Percentiles rank a stretch among this genome's conserved stretches.
Conservation (phyloP, 805 yeast species). For the Saccharomycopsis guyanensis region DNA sequence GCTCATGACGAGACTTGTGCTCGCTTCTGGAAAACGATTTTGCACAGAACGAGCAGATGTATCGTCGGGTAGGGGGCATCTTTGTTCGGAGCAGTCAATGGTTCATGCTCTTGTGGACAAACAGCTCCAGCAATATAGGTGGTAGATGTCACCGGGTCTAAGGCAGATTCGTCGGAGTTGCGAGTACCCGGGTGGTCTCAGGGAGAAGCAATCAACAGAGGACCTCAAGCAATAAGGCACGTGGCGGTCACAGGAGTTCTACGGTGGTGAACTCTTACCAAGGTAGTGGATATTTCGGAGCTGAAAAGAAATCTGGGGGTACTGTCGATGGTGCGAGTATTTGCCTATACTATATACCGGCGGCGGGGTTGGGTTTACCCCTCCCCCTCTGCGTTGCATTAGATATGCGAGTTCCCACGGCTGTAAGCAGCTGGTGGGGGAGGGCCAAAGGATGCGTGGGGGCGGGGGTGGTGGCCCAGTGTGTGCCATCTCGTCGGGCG, state of each 20-base stretch:
- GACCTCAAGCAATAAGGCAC: too few relatives aligned
- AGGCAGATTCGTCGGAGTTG: too few relatives aligned
- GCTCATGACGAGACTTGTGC: conserved; percentile 70
- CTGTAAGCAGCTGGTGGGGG: neutral
- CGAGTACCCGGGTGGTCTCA: too few relatives aligned
- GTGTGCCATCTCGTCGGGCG: neutral
- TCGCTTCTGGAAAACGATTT: conserved; percentile 74
- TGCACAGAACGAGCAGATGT: conserved; percentile 73
- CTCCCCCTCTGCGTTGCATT: neutral
- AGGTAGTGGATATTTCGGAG: too few relatives aligned
- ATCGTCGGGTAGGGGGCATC: conserved; percentile 47
- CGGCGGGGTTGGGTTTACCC: conserved; percentile 2
- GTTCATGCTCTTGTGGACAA: too few relatives aligned
- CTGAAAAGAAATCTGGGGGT: too few relatives aligned
- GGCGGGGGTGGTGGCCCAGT: neutral
- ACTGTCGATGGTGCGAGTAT: too few relatives aligned
- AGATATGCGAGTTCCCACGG: neutral
- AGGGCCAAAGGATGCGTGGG: neutral
- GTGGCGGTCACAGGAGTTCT: too few relatives aligned
- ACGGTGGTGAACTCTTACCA: too few relatives aligned
- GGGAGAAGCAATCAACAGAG: too few relatives aligned
- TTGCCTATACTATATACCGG: neutral
- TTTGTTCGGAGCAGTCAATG: neutral
- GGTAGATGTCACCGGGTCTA: too few relatives aligned
- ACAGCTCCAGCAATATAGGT: too few relatives aligned